phyloP scores from a whole-genome alignment of 805 yeast species.

The Candida sakaeoensis region DNA sequence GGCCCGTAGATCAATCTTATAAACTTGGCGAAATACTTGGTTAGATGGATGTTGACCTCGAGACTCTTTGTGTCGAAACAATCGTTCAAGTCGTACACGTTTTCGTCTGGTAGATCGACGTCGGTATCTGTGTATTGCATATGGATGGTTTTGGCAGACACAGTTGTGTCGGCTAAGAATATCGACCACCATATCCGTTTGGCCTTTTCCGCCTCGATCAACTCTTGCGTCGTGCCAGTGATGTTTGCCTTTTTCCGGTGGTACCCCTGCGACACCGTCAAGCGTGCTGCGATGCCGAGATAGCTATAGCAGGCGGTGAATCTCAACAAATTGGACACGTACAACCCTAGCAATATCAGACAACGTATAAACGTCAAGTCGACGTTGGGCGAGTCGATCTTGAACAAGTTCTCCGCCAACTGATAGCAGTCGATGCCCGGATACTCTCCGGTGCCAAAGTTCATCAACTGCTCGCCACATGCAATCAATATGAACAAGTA shows the following conservation, averaged over 20 bases:
- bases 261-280: slow-evolving; percentile 34
- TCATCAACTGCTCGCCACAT: slow-evolving; percentile 34
- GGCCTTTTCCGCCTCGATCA: slow-evolving; percentile 20
- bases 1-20: slow-evolving; percentile 38
- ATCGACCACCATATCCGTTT: slow-evolving; percentile 43
- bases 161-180: slow-evolving; percentile 35
- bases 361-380: slow-evolving; percentile 32
- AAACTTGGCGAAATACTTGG: slow-evolving; percentile 35
- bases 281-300: slow-evolving; percentile 37
- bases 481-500: slow-evolving; percentile 33
- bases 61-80: slow-evolving; percentile 26
- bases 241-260: slow-evolving; percentile 23
- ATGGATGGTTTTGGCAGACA: slow-evolving; percentile 40
- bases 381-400: slow-evolving; percentile 28
- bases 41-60: slow-evolving; percentile 37
- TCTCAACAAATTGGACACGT: slow-evolving; percentile 33
- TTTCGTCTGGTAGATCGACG: slow-evolving; percentile 38
- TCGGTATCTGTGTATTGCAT: slow-evolving; percentile 42
- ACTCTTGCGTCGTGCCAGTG: not conserved
- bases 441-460: slow-evolving; percentile 3
- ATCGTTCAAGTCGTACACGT: slow-evolving; percentile 24
- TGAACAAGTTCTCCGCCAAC: slow-evolving; percentile 29
- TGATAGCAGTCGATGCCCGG: slow-evolving; percentile 35
- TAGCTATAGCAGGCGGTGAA: slow-evolving; percentile 37
- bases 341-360: slow-evolving; percentile 31